These are phyloP conservation scores for Thymus mandschuricus DNA, from an alignment of 257 asterid species.

Conservation along the genomic window DNA sequence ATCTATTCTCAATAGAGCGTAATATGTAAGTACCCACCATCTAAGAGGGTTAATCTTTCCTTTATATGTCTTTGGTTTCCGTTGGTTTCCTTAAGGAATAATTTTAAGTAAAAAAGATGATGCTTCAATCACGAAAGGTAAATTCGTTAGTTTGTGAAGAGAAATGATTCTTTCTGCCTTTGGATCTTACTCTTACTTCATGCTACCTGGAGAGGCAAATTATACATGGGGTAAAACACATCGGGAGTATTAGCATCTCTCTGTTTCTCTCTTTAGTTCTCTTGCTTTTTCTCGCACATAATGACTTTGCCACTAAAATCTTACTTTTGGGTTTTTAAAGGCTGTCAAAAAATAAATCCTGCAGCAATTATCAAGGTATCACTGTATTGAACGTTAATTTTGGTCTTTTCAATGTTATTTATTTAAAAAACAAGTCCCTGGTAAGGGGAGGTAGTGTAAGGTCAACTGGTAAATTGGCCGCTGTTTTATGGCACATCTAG, in stretches of 20 bases:
- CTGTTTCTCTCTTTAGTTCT: conserved; percentile 41
- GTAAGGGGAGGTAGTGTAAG: conserved; percentile 92
- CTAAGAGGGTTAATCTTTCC: conserved; percentile 44
- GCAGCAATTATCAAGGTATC: conserved; percentile 74
- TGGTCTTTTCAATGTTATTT: conserved; percentile 41
- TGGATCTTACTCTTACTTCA: conserved; percentile 54
- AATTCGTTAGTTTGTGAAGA: conserved; percentile 50
- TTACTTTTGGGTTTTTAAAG: conserved; percentile 70
- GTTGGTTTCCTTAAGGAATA: conserved; percentile 41
- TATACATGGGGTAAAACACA: conserved; percentile 73
- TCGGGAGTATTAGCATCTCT: conserved; percentile 71
- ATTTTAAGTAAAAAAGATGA: conserved; percentile 47
- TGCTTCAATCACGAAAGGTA: conserved; percentile 66
- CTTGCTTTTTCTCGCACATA: conserved; percentile 52
- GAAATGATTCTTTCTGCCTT: conserved; percentile 58
- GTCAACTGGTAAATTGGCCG: conserved; percentile 81
- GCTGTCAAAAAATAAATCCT: conserved; percentile 62
- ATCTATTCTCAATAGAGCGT: conserved; percentile 40
- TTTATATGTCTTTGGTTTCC: conserved; percentile 31
- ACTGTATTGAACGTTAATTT: conserved; percentile 59
- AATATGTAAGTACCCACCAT: conserved; percentile 50
- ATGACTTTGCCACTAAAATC: conserved; percentile 66
- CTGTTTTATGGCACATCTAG: conserved; percentile 78
- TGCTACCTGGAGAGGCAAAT: conserved; percentile 63
- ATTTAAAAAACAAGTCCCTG: conserved; percentile 68